phyloP scores from a whole-genome alignment of 257 asterid genomes.

The Salvia splendens region DNA sequence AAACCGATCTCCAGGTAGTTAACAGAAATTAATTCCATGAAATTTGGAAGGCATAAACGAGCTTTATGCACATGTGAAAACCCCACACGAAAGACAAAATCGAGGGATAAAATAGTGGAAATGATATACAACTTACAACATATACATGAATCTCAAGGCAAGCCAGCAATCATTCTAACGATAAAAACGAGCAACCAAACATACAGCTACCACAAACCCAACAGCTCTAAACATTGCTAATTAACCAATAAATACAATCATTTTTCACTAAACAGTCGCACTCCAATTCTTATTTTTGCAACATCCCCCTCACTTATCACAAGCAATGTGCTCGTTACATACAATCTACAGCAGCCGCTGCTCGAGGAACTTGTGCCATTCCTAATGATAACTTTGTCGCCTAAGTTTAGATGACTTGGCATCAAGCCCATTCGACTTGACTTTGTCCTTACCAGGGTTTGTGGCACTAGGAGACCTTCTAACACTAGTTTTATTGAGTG shows the following conservation, averaged over 20 bases:
- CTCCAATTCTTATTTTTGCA: slow-evolving; percentile 39
- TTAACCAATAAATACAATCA: slow-evolving; percentile 41
- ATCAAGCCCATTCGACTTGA: slow-evolving; percentile 42
- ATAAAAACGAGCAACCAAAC: slow-evolving; percentile 27
- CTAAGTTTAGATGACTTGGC: slow-evolving; percentile 42
- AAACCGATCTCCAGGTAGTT: too few relatives aligned
- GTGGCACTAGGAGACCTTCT: slow-evolving; percentile 51
- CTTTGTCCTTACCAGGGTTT: slow-evolving; percentile 51
- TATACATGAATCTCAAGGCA: slow-evolving; percentile 4
- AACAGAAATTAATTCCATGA: neutral
- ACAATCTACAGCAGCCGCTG: slow-evolving; percentile 43
- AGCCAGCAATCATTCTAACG: slow-evolving; percentile 25
- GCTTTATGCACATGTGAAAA: neutral
- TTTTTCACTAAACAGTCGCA: slow-evolving; percentile 30
- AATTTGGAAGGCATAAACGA: neutral
- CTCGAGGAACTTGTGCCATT: slow-evolving; percentile 30
- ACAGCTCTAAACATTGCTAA: slow-evolving; percentile 29
- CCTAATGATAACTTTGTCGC: slow-evolving; percentile 37
- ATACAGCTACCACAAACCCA: slow-evolving; percentile 25
- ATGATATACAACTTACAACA: slow-evolving; percentile 13
- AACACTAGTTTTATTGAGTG: slow-evolving; percentile 43
- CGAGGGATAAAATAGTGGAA: neutral
- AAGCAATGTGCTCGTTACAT: slow-evolving; percentile 41
- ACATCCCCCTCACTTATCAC: slow-evolving; percentile 35
- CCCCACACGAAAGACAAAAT: neutral